phyloP scores from a whole-genome alignment of 2,329 filamentous ascomycete genomes.

The Elsinoe necatrix region DNA sequence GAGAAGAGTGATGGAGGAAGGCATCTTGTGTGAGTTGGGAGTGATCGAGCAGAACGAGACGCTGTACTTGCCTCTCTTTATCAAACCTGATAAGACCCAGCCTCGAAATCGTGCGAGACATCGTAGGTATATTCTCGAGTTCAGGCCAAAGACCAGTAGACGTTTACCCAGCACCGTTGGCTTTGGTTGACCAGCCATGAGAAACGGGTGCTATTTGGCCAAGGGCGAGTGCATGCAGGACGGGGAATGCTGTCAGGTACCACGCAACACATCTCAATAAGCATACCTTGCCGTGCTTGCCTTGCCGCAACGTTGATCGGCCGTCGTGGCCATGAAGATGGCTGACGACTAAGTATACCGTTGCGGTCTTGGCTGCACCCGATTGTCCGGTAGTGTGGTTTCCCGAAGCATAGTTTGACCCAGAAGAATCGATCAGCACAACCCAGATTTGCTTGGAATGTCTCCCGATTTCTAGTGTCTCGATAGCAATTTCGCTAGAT shows the following conservation, averaged over 20 bases:
- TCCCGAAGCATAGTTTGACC: background rate
- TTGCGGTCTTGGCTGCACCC: background rate
- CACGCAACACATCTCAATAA: constrained; percentile 3
- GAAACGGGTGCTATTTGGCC: constrained; percentile 13
- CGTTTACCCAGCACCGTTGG: constrained; percentile 15
- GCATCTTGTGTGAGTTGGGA: background rate
- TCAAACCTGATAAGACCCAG: constrained; percentile 4
- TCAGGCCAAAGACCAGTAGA: background rate
- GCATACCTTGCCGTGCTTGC: background rate
- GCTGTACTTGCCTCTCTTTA: constrained; percentile 14
- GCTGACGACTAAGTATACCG: constrained; percentile 6
- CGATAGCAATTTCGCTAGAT: background rate
- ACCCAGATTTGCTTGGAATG: background rate
- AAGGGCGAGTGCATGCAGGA: background rate
- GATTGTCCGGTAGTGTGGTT: constrained; percentile 1
- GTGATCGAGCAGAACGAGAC: constrained; percentile 3
- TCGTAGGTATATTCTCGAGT: constrained; percentile 1
- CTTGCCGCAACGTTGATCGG: background rate
- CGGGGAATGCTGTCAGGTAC: background rate
- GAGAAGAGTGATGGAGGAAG: background rate
- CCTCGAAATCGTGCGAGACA: constrained; percentile 8
- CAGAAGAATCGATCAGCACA: background rate
- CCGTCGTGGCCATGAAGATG: background rate
- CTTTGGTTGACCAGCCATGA: constrained; percentile 15
- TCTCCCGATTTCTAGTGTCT: background rate